Evolutionary conservation across 257 asterid genomes (phyloP).

Genomic region (Mentha longifolia): DNA sequence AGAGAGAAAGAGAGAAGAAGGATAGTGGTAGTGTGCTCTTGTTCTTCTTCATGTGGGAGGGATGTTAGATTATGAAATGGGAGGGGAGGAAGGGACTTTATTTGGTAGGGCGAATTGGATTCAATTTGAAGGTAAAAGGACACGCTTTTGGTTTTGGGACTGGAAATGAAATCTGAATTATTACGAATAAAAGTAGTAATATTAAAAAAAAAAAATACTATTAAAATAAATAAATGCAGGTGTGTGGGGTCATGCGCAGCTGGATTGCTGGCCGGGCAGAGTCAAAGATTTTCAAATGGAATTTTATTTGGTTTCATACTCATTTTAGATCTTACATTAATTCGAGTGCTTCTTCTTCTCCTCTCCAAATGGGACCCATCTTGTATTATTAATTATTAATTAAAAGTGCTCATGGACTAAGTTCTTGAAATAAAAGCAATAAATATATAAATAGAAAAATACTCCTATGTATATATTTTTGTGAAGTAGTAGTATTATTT

Average conservation of each 20-base stretch:
- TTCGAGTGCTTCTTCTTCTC: neutral
- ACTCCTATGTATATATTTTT: too few relatives aligned
- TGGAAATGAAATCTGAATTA: neutral
- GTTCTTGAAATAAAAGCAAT: too few relatives aligned
- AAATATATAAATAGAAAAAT: too few relatives aligned
- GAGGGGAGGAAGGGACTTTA: neutral
- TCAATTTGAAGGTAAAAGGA: slow-evolving; percentile 42
- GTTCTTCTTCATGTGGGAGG: slow-evolving; percentile 29
- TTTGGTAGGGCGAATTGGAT: slow-evolving; percentile 29
- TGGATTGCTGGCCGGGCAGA: slow-evolving; percentile 35
- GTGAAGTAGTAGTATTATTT: too few relatives aligned
- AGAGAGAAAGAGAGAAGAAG: slow-evolving; percentile 33
- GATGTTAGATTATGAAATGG: slow-evolving; percentile 28
- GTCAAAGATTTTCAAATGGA: slow-evolving; percentile 39
- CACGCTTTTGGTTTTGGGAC: slow-evolving; percentile 38
- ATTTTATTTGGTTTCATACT: slow-evolving; percentile 31
- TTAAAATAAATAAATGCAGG: neutral
- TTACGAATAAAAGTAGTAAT: neutral
- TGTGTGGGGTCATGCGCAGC: slow-evolving; percentile 33
- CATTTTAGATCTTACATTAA: slow-evolving; percentile 12
- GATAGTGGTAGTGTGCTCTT: slow-evolving; percentile 2
- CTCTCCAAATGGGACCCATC: slow-evolving; percentile 27
- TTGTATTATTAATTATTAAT: too few relatives aligned
- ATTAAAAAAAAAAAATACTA: too few relatives aligned
- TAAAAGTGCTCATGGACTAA: neutral